phyloP scores from a whole-genome alignment of 108 stramenopile species.

The Cyclotella cryptica region DNA sequence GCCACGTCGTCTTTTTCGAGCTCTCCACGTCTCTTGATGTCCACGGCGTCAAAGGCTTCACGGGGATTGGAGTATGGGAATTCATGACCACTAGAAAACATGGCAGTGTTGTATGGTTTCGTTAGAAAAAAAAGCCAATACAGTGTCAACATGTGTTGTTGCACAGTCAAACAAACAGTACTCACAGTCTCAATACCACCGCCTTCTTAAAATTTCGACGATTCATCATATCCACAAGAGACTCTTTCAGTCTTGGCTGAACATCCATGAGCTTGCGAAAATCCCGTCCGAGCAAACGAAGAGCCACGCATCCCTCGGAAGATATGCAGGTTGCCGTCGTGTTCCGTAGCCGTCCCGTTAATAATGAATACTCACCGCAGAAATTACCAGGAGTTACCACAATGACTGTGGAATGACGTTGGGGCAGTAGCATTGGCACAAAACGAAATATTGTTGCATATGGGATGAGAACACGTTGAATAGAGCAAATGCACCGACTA shows the following conservation, averaged over 20 bases:
- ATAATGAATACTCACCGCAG: constrained; percentile 75
- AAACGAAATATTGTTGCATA: background rate
- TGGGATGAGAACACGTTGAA: background rate
- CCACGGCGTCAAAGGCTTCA: constrained; percentile 77
- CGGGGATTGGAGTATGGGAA: constrained; percentile 73
- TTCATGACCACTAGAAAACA: constrained; percentile 48
- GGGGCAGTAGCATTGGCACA: background rate
- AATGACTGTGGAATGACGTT: constrained; percentile 32
- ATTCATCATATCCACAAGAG: constrained; percentile 70
- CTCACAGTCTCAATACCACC: constrained; percentile 54
- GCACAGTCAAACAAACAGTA: background rate
- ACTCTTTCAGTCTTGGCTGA: constrained; percentile 60
- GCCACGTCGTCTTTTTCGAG: constrained; percentile 61
- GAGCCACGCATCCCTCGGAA: constrained; percentile 59
- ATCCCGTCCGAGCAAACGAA: constrained; percentile 59
- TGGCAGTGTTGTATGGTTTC: constrained; percentile 7
- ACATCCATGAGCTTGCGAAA: constrained; percentile 70
- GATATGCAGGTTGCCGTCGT: constrained; percentile 66
- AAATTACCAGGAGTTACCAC: constrained; percentile 69
- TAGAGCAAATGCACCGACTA: background rate
- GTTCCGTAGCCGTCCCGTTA: constrained; percentile 70
- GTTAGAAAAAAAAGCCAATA: background rate
- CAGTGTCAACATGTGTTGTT: background rate
- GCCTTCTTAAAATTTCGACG: constrained; percentile 90
- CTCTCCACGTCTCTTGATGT: constrained; percentile 56